A percentile compares a stretch with the other conserved stretches of the same genome.
Evolutionary conservation across 495 filamentous ascomycete genomes (phyloP).

Genomic region (Clohesyomyces aquaticus): DNA sequence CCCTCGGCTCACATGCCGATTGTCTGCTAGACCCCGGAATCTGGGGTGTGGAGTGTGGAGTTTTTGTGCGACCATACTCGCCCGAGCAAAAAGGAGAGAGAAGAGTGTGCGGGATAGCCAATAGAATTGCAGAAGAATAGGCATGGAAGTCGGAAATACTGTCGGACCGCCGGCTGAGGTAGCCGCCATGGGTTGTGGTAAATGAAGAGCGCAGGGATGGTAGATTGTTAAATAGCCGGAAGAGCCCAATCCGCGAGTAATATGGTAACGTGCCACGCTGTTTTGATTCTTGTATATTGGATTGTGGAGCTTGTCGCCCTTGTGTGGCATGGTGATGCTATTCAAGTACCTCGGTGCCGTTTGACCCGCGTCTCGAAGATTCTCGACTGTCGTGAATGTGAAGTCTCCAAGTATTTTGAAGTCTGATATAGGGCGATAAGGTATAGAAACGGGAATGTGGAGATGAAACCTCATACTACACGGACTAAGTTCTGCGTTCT

Average conservation of each 20-base stretch:
- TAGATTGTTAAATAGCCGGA: slow-evolving; percentile 23
- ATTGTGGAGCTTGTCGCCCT: slow-evolving; percentile 7
- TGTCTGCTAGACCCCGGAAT: slow-evolving; percentile 24
- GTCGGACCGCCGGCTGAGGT: slow-evolving; percentile 38
- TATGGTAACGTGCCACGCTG: slow-evolving; percentile 26
- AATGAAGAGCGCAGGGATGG: slow-evolving; percentile 24
- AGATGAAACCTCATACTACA: background rate
- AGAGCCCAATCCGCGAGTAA: slow-evolving; percentile 12
- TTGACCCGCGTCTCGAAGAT: too few relatives aligned
- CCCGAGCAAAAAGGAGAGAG: background rate
- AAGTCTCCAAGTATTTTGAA: background rate
- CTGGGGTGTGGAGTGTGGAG: slow-evolving; percentile 17
- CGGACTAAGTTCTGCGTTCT: slow-evolving; percentile 19
- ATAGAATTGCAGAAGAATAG: background rate
- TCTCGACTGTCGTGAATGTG: background rate
- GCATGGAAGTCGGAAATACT: slow-evolving; percentile 21
- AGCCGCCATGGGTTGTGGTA: slow-evolving; percentile 24
- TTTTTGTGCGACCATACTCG: background rate
- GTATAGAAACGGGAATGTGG: background rate
- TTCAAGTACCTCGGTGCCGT: background rate
- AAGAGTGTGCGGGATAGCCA: background rate
- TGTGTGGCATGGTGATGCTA: background rate
- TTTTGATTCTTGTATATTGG: background rate
- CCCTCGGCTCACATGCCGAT: slow-evolving; percentile 18
- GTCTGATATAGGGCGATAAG: background rate